These are phyloP conservation scores for Aspergillus alliaceus DNA, from an alignment of 2,329 filamentous ascomycete species.

Conservation along the genomic window DNA sequence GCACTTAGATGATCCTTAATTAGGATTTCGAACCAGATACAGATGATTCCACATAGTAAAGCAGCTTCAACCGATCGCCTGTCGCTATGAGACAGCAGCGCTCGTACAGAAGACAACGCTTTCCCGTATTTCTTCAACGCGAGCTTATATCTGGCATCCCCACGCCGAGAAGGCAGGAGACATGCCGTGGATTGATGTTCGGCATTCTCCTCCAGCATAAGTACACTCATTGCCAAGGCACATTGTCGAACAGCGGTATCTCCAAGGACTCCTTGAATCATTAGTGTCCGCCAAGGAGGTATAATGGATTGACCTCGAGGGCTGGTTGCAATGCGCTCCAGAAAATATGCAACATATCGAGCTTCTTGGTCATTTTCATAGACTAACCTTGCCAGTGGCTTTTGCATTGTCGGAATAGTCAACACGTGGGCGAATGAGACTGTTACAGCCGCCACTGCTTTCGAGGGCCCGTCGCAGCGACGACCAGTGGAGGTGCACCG, in stretches of 20 bases:
- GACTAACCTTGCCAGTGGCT: background rate
- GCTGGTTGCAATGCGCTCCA: background rate
- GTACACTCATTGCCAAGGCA: background rate
- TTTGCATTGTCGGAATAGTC: background rate
- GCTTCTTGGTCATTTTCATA: background rate
- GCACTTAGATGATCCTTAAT: background rate
- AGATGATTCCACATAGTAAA: background rate
- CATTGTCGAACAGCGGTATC: background rate
- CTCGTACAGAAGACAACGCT: background rate
- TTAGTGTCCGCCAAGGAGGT: background rate
- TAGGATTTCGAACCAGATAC: background rate
- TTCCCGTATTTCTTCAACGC: background rate
- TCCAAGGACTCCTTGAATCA: background rate
- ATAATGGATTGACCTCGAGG: background rate
- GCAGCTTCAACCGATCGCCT: background rate
- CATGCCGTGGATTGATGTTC: background rate
- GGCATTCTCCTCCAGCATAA: background rate
- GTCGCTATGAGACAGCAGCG: background rate
- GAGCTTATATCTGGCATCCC: background rate
- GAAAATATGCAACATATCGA: background rate
- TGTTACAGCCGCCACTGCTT: background rate
- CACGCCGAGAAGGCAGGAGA: background rate
- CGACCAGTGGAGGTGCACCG: conserved; percentile 1
- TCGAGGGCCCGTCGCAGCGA: conserved; percentile 1
- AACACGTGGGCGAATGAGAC: background rate